Conservation (phyloP, 352 stramenopile species). For the Phytophthora nicotianae region DNA sequence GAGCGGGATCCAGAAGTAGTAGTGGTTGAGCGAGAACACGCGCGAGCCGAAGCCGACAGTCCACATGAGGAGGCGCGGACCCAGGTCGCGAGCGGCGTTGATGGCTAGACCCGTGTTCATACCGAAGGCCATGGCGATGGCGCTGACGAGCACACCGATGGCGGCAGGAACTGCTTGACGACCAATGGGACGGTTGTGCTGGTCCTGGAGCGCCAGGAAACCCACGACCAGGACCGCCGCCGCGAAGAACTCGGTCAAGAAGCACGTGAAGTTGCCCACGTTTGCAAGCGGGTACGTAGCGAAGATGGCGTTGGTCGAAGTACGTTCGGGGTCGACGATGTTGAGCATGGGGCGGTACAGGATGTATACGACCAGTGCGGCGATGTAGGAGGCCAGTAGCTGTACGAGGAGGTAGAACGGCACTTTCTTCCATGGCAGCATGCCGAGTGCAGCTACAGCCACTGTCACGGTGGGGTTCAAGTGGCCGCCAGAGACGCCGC, state of each 20-base stretch:
- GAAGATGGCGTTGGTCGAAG: slow-evolving; percentile 41
- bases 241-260: slow-evolving; percentile 46
- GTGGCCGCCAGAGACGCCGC: slow-evolving; percentile 58
- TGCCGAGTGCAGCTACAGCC: slow-evolving; percentile 44
- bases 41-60: slow-evolving; percentile 69
- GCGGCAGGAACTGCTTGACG: slow-evolving; percentile 71
- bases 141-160: slow-evolving; percentile 72
- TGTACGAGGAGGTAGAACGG: slow-evolving; percentile 52
- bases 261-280: slow-evolving; percentile 42
- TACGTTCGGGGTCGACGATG: slow-evolving; percentile 41
- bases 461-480: slow-evolving; percentile 61
- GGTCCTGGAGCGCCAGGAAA: slow-evolving; percentile 73
- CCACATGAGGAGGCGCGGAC: slow-evolving; percentile 64
- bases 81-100: slow-evolving; percentile 76
- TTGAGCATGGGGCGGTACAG: slow-evolving; percentile 57
- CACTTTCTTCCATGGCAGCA: slow-evolving; percentile 51
- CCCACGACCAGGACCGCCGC: slow-evolving; percentile 59
- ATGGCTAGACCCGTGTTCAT: slow-evolving; percentile 59
- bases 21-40: slow-evolving; percentile 78
- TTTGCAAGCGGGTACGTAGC: slow-evolving; percentile 41
- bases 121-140: slow-evolving; percentile 78
- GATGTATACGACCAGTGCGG: slow-evolving; percentile 45
- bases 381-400: slow-evolving; percentile 44
- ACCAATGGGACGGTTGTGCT: slow-evolving; percentile 73
- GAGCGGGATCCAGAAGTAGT: no score